Base-by-base conservation (phyloP, 1,284 basidiomycete species). In the Apiotrichum siamense region DNA sequence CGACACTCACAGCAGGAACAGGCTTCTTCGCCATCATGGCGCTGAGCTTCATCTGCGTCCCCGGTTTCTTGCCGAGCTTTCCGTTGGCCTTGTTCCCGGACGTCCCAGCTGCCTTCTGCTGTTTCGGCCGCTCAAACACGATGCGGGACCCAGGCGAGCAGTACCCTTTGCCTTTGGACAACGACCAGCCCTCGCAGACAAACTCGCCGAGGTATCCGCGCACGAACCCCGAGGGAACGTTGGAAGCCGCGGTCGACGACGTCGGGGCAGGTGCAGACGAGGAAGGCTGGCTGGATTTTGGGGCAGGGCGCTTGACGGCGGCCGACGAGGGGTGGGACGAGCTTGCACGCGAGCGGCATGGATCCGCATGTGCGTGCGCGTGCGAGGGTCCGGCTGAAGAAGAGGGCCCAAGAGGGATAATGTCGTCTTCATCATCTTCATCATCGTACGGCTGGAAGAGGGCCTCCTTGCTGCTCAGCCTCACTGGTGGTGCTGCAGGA, bases 151-250 rank as follows among this genome's bases (percentile, higher is more conserved):
- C 74, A 0, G 66, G 64, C 1, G 66, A 58, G 50, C 71, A 73
- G 49, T 75, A 75, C 0, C 74, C 74, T 51, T 70, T 70, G 1
- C 74, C 73, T 41, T 75, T 75, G 23, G 68, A 71, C 36, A 75
- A 46, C n/a, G 66, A 67, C 69, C 71, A 73, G 9, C 72, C 74
- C 44, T 72, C 68, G 48, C 72, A 72, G 11, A 73, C 70, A 45
- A 72, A 72, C 52, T 74, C 71, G 21, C 74, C 74, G 26, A 75
- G 63, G 50, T 72, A 74, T 6, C 72, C 72, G 15, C 59, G 53
- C 13, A 29, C 43, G 39, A 73, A 73, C 10, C 50, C 55, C 0
- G 52, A 23, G 1, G 64, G 66, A 11, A 67, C 54, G 10, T 10
- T 21, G 11, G 33, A 31, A 21, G 26, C 4, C 12, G 20, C 7